Conservation (phyloP, 2,329 filamentous ascomycete species). For the Calonectria fujianensis region DNA sequence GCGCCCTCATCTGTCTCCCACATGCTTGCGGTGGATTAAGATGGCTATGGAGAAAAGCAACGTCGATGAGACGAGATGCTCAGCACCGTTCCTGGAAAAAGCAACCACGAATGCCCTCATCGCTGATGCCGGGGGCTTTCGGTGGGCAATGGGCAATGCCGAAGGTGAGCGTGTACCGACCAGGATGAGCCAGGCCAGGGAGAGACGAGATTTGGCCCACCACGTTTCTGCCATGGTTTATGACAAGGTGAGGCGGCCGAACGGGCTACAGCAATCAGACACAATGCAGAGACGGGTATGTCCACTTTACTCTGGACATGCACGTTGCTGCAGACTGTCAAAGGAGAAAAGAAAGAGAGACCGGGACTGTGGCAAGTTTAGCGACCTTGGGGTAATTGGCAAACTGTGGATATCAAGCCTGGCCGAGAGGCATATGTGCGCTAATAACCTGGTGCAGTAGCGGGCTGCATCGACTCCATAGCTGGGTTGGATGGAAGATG, state of each 20-base stretch:
- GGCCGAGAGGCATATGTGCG: constrained; percentile 44
- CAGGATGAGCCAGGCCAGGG: constrained; percentile 24
- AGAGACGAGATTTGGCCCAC: constrained; percentile 28
- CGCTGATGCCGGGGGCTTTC: background rate
- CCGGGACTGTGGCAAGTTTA: constrained; percentile 33
- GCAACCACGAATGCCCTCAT: constrained; percentile 11
- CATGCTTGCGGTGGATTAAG: constrained; percentile 46
- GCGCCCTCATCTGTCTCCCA: constrained; percentile 43
- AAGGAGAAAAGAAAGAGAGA: constrained; percentile 13
- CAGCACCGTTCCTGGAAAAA: constrained; percentile 27
- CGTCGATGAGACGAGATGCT: constrained; percentile 23
- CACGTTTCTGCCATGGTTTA: constrained; percentile 25
- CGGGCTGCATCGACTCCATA: constrained; percentile 46
- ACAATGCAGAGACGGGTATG: constrained; percentile 16
- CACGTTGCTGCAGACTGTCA: constrained; percentile 19
- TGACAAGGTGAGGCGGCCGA: constrained; percentile 24
- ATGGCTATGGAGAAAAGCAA: constrained; percentile 51
- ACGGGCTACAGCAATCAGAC: constrained; percentile 23
- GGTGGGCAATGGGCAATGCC: constrained; percentile 28
- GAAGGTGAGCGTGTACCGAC: constrained; percentile 29
- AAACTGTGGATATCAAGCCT: constrained; percentile 45
- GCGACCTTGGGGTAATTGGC: constrained; percentile 35
- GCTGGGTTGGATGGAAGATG: constrained; percentile 41
- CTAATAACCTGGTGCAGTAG: constrained; percentile 54
- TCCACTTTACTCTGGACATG: background rate